A percentile compares a stretch with the other conserved stretches of the same genome.
Conservation (phyloP, 768 basidiomycete species). For the Boletus eberwhitei region DNA sequence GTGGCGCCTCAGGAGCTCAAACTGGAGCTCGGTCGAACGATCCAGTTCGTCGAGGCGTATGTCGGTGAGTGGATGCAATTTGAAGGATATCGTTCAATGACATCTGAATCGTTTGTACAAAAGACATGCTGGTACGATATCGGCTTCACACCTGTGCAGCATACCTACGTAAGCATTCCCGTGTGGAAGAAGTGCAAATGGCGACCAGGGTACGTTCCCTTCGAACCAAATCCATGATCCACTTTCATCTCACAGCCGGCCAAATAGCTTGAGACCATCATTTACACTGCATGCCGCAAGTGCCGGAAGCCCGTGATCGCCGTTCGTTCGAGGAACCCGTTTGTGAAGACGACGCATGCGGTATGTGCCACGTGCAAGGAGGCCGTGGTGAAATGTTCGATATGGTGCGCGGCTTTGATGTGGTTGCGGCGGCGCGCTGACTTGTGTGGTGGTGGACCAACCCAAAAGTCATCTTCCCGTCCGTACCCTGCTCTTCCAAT, state of each 20-base stretch:
- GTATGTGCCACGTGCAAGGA: slow-evolving; percentile 57
- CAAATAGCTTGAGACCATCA: slow-evolving; percentile 61
- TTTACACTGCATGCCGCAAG: slow-evolving; percentile 66
- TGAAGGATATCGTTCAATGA: neutral
- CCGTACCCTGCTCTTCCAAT: slow-evolving; percentile 64
- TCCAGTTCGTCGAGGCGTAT: slow-evolving; percentile 66
- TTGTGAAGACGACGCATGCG: slow-evolving; percentile 43
- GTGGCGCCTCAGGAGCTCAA: slow-evolving; percentile 58
- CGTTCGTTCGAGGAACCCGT: slow-evolving; percentile 31
- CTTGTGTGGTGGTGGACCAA: too few relatives aligned
- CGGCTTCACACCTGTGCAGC: slow-evolving; percentile 66
- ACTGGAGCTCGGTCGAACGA: slow-evolving; percentile 41
- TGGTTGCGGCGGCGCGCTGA: slow-evolving; percentile 1
- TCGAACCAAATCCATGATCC: too few relatives aligned
- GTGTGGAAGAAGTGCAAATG: slow-evolving; percentile 47
- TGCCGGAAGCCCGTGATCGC: slow-evolving; percentile 61
- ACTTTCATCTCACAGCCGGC: neutral
- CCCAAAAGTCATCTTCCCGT: slow-evolving; percentile 69
- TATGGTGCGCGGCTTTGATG: slow-evolving; percentile 53
- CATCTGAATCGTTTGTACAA: neutral
- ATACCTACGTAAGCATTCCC: slow-evolving; percentile 67
- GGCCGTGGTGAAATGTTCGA: slow-evolving; percentile 54
- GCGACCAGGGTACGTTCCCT: slow-evolving; percentile 46
- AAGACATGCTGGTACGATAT: slow-evolving; percentile 63
- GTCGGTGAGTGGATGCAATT: slow-evolving; percentile 49